Percentiles rank a stretch among this genome's conserved stretches.
These are phyloP conservation scores for Gossypium trilobum DNA, from an alignment of 441 rosid genomes.

Conservation along the genomic window DNA sequence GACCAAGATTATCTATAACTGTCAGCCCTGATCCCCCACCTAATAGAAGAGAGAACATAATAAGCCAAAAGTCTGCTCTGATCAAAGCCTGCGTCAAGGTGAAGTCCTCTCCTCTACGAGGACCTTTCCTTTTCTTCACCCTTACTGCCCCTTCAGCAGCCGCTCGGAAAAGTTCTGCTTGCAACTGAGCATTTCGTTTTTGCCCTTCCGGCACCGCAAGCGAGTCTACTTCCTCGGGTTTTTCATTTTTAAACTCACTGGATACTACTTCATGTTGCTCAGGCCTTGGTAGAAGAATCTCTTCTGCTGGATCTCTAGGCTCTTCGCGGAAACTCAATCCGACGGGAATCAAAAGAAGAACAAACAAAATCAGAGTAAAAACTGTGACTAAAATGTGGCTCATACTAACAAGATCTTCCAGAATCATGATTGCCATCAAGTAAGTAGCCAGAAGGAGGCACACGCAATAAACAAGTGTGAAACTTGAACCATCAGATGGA, in stretches of 20 bases:
- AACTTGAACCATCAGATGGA: slow-evolving; percentile 53
- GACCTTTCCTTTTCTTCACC: slow-evolving; percentile 66
- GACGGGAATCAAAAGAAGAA: slow-evolving; percentile 57
- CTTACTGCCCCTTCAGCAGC: slow-evolving; percentile 87
- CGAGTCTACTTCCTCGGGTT: slow-evolving; percentile 63
- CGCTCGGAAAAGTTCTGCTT: slow-evolving; percentile 58
- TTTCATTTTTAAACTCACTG: slow-evolving; percentile 87
- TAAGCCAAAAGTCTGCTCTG: slow-evolving; percentile 89
- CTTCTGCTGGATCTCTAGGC: slow-evolving; percentile 34
- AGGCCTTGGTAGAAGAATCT: slow-evolving; percentile 42
- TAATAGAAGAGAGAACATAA: slow-evolving; percentile 65
- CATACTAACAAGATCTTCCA: slow-evolving; percentile 60
- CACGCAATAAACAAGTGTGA: slow-evolving; percentile 55
- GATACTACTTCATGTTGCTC: slow-evolving; percentile 50
- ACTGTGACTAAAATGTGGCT: slow-evolving; percentile 31
- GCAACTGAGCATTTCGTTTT: slow-evolving; percentile 73
- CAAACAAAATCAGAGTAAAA: slow-evolving; percentile 48
- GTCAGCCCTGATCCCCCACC: slow-evolving; percentile 96
- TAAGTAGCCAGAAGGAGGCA: slow-evolving; percentile 78
- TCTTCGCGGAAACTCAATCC: slow-evolving; percentile 42
- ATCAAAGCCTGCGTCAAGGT: slow-evolving; percentile 80
- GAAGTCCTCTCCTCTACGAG: slow-evolving; percentile 81
- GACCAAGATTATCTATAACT: slow-evolving; percentile 91
- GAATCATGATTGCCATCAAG: slow-evolving; percentile 73
- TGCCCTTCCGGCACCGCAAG: slow-evolving; percentile 73